A percentile compares a stretch with the other conserved stretches of the same genome.
These are phyloP conservation scores for Rhizopus sp. DNA, from an alignment of 371 early-diverging fungal species.

Conservation along the genomic window DNA sequence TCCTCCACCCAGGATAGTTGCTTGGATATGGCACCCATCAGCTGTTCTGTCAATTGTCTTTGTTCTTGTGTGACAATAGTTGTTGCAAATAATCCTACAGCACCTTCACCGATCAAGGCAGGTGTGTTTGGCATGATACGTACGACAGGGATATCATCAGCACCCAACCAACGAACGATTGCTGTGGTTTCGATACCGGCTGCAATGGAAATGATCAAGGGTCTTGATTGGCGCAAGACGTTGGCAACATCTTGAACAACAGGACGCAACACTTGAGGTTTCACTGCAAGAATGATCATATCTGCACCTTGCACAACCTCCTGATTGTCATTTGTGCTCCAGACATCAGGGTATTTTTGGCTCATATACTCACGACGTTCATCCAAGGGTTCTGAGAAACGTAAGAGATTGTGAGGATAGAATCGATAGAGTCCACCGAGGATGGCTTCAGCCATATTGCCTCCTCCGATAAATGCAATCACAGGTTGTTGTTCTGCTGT, in stretches of 20 bases:
- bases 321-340: constrained; percentile 47
- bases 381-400: constrained; percentile 81
- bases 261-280: constrained; percentile 76
- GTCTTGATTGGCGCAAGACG: constrained; percentile 21
- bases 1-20: constrained; percentile 77
- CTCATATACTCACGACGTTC: constrained; percentile 67
- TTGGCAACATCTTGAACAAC: constrained; percentile 66
- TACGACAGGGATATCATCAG: constrained; percentile 56
- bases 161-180: constrained; percentile 72
- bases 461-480: constrained; percentile 86
- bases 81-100: constrained; percentile 81
- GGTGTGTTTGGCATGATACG: constrained; percentile 96
- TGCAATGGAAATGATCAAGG: constrained; percentile 41
- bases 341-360: constrained; percentile 55
- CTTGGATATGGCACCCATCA: constrained; percentile 75
- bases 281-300: constrained; percentile 26
- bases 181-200: constrained; percentile 76
- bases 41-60: constrained; percentile 61
- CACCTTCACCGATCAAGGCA: constrained; percentile 84
- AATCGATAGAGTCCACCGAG: constrained; percentile 76
- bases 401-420: constrained; percentile 67
- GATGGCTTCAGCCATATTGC: constrained; percentile 94
- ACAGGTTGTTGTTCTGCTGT: constrained; percentile 24
- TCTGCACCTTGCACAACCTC: constrained; percentile 58
- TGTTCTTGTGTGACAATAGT: constrained; percentile 58